Percentiles rank a stretch among this genome's conserved stretches.
phyloP scores from a whole-genome alignment of 306 rosid genomes.

The Vigna radiata region DNA sequence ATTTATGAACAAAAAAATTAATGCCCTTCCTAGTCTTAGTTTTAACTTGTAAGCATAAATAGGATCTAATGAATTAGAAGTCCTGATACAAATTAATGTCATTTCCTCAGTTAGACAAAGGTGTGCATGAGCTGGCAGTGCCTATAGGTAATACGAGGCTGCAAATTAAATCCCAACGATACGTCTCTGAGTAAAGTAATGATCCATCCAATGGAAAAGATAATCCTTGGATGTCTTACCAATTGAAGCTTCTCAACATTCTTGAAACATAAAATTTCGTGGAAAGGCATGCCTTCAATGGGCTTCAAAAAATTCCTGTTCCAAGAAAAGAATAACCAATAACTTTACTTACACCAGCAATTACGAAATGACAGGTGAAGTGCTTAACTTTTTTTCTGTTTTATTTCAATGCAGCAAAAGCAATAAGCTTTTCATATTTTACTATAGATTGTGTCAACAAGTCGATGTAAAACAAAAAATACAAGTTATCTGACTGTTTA shows the following conservation, averaged over 20 bases:
- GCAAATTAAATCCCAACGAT: conserved; percentile 19
- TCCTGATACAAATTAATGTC: not conserved
- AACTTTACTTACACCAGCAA: conserved; percentile 17
- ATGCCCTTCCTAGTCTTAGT: not conserved
- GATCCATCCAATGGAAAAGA: conserved; percentile 36
- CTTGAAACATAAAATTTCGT: conserved; percentile 82
- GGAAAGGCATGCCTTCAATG: conserved; percentile 69
- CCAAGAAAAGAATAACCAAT: conserved; percentile 42
- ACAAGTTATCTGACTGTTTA: conserved; percentile 1
- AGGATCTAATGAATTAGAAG: conserved; percentile 7
- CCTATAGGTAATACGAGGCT: conserved; percentile 12
- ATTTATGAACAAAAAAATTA: conserved; percentile 22
- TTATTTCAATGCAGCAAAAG: conserved; percentile 19
- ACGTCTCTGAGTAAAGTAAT: not conserved
- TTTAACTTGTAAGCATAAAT: conserved; percentile 27
- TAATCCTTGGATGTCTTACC: conserved; percentile 62
- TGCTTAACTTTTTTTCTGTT: conserved; percentile 15
- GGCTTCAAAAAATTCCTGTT: conserved; percentile 80
- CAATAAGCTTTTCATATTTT: conserved; percentile 25
- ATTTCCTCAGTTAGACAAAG: conserved; percentile 18
- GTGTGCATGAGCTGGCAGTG: conserved; percentile 9
- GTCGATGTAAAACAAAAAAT: conserved; percentile 16
- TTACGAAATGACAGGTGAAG: conserved; percentile 21
- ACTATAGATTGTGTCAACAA: conserved; percentile 24
- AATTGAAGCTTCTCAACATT: conserved; percentile 80